Conservation (phyloP, 2,329 filamentous ascomycete species). For the Colletotrichum somersetense region DNA sequence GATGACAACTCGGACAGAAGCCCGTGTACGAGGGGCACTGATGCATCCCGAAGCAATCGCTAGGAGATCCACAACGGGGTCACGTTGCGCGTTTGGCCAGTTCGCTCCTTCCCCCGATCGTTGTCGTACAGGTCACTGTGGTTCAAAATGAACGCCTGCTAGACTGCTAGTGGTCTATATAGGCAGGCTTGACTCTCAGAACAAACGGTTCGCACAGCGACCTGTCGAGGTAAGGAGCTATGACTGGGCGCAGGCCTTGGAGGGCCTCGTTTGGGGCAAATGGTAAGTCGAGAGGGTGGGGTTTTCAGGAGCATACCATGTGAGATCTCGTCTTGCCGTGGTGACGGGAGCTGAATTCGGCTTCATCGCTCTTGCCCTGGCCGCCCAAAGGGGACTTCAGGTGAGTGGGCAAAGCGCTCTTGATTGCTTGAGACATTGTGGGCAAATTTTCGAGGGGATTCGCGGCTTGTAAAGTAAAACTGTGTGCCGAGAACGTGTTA, state of each 20-base stretch:
- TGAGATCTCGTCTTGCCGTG: constrained; percentile 89
- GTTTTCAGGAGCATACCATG: constrained; percentile 69
- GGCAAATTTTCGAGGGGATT: constrained; percentile 40
- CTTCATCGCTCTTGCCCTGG: constrained; percentile 57
- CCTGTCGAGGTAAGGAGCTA: background rate
- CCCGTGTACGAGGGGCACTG: background rate
- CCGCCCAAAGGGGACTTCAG: constrained; percentile 70
- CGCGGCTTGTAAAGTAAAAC: constrained; percentile 19
- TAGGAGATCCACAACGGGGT: background rate
- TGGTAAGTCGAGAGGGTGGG: constrained; percentile 7
- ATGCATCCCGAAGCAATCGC: background rate
- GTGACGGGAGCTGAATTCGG: constrained; percentile 72
- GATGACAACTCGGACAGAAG: background rate
- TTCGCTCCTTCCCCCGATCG: background rate
- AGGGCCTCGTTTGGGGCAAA: background rate
- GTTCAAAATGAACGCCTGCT: background rate
- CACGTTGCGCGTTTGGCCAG: background rate
- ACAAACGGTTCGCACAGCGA: background rate
- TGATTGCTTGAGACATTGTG: constrained; percentile 78
- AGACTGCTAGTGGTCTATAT: background rate
- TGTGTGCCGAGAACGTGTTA: constrained; percentile 15
- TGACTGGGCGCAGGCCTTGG: background rate
- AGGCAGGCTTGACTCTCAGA: background rate
- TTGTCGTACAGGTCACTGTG: background rate
- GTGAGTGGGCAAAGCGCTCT: constrained; percentile 85